Evolutionary conservation across 106 monocot species (phyloP).

Genomic region (Dendrobium officinale): DNA sequence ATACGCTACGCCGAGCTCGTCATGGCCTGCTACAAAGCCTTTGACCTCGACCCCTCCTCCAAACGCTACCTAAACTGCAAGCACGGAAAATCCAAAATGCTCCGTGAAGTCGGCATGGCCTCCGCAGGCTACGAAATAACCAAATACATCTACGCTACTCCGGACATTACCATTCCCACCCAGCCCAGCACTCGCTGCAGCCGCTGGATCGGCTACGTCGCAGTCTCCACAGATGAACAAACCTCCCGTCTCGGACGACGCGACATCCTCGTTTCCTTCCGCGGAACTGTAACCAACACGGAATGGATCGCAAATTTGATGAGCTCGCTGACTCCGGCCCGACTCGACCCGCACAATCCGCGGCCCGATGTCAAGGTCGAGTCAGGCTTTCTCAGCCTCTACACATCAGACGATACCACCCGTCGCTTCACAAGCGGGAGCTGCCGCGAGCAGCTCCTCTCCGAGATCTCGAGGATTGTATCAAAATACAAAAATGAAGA

Average conservation of each 20-base stretch:
- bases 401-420: constrained; percentile 37
- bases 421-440: constrained; percentile 31
- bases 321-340: constrained; percentile 39
- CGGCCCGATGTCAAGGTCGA: constrained; percentile 45
- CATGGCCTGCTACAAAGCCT: constrained; percentile 41
- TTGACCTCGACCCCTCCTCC: constrained; percentile 43
- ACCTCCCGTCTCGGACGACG: constrained; percentile 26
- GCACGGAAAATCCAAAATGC: constrained; percentile 24
- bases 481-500: constrained; percentile 19
- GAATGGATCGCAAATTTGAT: constrained; percentile 56
- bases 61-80: constrained; percentile 52
- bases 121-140: constrained; percentile 32
- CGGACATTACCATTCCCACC: constrained; percentile 24
- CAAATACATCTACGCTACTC: constrained; percentile 45
- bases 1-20: constrained; percentile 49
- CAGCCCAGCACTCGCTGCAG: constrained; percentile 21
- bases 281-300: constrained; percentile 39
- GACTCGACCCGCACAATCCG: constrained; percentile 34
- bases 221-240: constrained; percentile 28
- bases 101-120: constrained; percentile 20
- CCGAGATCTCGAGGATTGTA: constrained; percentile 28
- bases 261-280: constrained; percentile 40
- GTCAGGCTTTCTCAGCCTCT: constrained; percentile 48
- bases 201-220: constrained; percentile 57
- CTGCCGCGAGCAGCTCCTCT: constrained; percentile 47